Percentiles rank a stretch among this genome's conserved stretches.
These are phyloP conservation scores for Boechera retrofracta DNA, from an alignment of 345 rosid species.

Conservation along the genomic window DNA sequence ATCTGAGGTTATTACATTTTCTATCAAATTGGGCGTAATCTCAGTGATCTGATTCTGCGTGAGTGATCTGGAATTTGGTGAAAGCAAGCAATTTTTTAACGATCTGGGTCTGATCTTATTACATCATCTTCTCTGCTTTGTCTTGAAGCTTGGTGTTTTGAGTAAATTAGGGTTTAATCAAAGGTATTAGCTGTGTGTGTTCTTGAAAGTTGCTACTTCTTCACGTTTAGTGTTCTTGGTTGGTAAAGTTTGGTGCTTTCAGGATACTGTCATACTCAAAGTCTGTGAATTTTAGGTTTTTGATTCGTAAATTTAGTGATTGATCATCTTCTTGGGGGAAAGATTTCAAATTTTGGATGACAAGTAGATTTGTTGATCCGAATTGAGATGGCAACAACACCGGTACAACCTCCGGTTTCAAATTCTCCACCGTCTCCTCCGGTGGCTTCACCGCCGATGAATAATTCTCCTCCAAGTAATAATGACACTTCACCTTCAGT, in stretches of 20 bases:
- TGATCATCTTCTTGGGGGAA: constrained; percentile 13
- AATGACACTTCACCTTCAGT: constrained; percentile 23
- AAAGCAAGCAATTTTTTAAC: not conserved
- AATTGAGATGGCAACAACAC: constrained; percentile 67
- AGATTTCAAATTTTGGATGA: constrained; percentile 18
- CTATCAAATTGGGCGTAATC: constrained; percentile 10
- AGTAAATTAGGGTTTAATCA: constrained; percentile 27
- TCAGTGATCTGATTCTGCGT: constrained; percentile 42
- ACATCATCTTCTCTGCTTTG: constrained; percentile 23
- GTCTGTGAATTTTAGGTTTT: constrained; percentile 34
- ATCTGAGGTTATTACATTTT: constrained; percentile 37
- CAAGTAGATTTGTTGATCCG: constrained; percentile 5
- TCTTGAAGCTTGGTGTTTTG: constrained; percentile 28
- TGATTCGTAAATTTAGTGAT: not conserved
- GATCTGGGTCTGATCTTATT: constrained; percentile 40
- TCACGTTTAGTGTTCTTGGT: constrained; percentile 48
- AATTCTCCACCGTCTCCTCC: constrained; percentile 37
- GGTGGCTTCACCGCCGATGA: constrained; percentile 31
- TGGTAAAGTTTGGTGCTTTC: constrained; percentile 59
- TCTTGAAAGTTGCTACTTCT: constrained; percentile 41
- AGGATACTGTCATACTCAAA: constrained; percentile 35
- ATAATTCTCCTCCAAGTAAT: constrained; percentile 23
- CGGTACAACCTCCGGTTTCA: constrained; percentile 58
- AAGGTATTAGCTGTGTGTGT: constrained; percentile 31
- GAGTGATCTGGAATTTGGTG: constrained; percentile 32